Conservation (phyloP, 2,329 filamentous ascomycete species). For the Trichoderma koningii region DNA sequence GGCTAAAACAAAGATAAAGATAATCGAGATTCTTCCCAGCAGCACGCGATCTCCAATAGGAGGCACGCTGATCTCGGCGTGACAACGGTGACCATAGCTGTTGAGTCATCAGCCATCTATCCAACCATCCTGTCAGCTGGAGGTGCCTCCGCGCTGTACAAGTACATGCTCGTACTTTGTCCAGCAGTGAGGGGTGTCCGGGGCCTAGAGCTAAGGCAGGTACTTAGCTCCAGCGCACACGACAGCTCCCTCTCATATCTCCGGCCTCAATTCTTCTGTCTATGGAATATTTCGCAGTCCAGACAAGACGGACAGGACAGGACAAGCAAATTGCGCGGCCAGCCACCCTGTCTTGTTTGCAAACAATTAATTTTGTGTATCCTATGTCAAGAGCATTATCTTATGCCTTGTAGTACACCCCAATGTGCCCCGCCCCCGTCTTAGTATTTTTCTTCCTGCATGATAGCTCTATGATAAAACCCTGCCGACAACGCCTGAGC, state of each 20-base stretch:
- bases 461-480: conserved; percentile 37
- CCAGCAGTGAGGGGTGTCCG: conserved; percentile 12
- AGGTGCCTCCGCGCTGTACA: neutral
- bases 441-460: conserved; percentile 11
- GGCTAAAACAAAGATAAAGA: neutral
- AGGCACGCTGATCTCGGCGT: conserved; percentile 4
- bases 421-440: conserved; percentile 13
- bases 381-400: conserved; percentile 20
- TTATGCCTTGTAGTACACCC: conserved; percentile 24
- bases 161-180: neutral
- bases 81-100: neutral
- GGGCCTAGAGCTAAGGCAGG: conserved; percentile 21
- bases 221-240: conserved; percentile 24
- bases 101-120: conserved; percentile 12
- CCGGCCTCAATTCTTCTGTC: conserved; percentile 8
- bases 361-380: conserved; percentile 24
- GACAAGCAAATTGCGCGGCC: neutral
- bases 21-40: conserved; percentile 1
- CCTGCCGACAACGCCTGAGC: conserved; percentile 39
- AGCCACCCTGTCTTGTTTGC: conserved; percentile 12
- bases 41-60: neutral
- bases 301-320: neutral
- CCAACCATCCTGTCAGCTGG: no score
- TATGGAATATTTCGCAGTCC: neutral
- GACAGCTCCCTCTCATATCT: conserved; percentile 23